Evolutionary conservation across 768 basidiomycete genomes (phyloP).

Genomic region (Lentinus brumalis): DNA sequence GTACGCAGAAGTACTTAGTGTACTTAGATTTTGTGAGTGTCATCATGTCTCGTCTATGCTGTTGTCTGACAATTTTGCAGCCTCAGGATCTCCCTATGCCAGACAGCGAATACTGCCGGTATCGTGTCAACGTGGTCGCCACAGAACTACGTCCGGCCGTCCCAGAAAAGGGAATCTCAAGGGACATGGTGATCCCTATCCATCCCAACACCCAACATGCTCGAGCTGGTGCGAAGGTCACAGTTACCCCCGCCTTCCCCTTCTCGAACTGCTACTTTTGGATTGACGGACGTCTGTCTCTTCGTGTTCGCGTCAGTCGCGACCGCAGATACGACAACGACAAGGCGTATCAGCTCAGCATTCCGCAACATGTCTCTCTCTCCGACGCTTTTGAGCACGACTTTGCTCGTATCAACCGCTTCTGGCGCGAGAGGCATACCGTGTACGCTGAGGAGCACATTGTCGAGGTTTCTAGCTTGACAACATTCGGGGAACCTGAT

Average conservation of each 20-base stretch:
- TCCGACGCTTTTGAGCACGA: not conserved
- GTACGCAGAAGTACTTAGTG: not conserved
- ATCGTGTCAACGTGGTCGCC: not conserved
- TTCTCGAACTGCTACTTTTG: constrained; percentile 7
- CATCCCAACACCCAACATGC: constrained; percentile 2
- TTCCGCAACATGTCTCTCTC: not conserved
- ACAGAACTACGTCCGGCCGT: not conserved
- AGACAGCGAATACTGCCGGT: not conserved
- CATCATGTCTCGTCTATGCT: not conserved
- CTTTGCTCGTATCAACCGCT: not conserved
- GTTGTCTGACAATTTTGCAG: not conserved
- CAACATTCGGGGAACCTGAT: not conserved
- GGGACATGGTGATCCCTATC: constrained; percentile 9
- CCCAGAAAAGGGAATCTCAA: not conserved
- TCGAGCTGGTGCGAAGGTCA: not conserved
- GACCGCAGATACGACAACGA: not conserved
- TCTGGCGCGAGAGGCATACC: not conserved
- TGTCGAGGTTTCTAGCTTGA: too few species aligned
- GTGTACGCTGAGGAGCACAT: not conserved
- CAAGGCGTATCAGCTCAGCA: not conserved
- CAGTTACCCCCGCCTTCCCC: not conserved
- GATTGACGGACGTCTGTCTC: not conserved
- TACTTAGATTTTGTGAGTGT: not conserved
- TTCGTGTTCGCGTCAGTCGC: not conserved
- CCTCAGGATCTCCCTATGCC: not conserved